Conservation (phyloP, 2,329 filamentous ascomycete genomes). For the Aureobasidium sp. region DNA sequence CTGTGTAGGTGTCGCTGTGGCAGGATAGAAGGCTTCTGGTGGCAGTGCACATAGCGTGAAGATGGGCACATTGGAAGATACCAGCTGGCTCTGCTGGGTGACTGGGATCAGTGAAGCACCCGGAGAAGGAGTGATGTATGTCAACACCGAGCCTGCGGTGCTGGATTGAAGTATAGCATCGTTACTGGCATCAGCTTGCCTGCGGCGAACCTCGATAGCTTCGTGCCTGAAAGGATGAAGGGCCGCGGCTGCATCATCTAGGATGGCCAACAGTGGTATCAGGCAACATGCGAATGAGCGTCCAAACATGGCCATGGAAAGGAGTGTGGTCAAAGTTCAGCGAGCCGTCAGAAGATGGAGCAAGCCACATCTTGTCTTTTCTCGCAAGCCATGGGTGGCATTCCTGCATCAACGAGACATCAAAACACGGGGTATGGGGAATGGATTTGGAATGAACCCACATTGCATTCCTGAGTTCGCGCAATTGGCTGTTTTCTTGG, state of each 20-base stretch:
- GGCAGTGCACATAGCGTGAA: conserved; percentile 38
- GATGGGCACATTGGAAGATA: conserved; percentile 37
- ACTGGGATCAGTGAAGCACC: conserved; percentile 36
- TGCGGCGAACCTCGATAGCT: conserved; percentile 23
- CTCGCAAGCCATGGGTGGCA: background rate
- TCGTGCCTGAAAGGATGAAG: conserved; percentile 25
- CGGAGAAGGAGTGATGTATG: conserved; percentile 37
- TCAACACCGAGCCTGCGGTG: conserved; percentile 25
- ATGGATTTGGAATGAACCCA: background rate
- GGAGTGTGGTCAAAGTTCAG: background rate
- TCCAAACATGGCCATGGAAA: background rate
- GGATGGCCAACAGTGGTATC: background rate
- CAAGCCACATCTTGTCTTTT: conserved; percentile 11
- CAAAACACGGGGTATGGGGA: conserved; percentile 9
- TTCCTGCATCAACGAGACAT: background rate
- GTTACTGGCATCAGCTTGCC: conserved; percentile 21
- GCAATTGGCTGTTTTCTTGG: background rate
- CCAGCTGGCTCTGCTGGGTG: conserved; percentile 37
- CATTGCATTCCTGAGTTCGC: background rate
- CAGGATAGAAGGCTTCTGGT: conserved; percentile 29
- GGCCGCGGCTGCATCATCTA: conserved; percentile 17
- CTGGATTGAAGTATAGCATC: conserved; percentile 9
- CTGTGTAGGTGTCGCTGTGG: conserved; percentile 22
- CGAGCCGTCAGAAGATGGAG: background rate
- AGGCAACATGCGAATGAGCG: background rate